Percentiles rank a stretch among this genome's conserved stretches.
phyloP scores from a whole-genome alignment of 495 filamentous ascomycete genomes.

The Collariella sp. region DNA sequence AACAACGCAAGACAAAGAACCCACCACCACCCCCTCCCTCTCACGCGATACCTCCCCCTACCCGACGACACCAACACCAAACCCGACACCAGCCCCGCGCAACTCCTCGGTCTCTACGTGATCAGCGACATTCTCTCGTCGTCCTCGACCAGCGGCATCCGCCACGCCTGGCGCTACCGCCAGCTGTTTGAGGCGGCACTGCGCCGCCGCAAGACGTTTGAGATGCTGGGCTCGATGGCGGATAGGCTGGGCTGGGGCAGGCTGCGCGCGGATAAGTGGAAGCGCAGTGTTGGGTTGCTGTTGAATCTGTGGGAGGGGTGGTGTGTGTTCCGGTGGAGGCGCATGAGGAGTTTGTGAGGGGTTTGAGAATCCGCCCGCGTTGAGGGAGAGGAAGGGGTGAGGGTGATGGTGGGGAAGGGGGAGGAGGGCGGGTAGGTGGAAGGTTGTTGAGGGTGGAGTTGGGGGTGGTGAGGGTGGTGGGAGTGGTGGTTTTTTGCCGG shows the following conservation, averaged over 20 bases:
- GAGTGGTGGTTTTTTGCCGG: constrained; percentile 28
- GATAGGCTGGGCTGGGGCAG: constrained; percentile 74
- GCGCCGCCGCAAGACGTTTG: constrained; percentile 63
- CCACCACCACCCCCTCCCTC: no score
- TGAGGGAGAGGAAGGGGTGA: constrained; percentile 40
- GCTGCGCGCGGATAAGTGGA: constrained; percentile 83
- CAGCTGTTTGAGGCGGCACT: constrained; percentile 75
- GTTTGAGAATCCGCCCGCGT: constrained; percentile 69
- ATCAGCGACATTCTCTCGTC: constrained; percentile 85
- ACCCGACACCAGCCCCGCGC: constrained; percentile 60
- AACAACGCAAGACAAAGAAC: constrained; percentile 19
- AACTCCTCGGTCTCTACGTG: constrained; percentile 74
- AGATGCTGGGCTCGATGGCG: constrained; percentile 68
- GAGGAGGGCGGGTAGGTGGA: constrained; percentile 59
- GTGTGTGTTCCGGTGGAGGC: constrained; percentile 73
- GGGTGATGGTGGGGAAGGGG: constrained; percentile 43
- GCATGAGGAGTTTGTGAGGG: constrained; percentile 61
- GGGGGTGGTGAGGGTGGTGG: constrained; percentile 32
- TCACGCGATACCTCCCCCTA: constrained; percentile 30
- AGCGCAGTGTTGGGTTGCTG: constrained; percentile 65
- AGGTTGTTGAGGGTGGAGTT: constrained; percentile 51
- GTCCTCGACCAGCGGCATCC: constrained; percentile 70
- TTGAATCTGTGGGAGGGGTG: constrained; percentile 80
- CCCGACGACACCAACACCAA: constrained; percentile 28
- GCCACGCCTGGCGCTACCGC: constrained; percentile 86